phyloP scores from a whole-genome alignment of 768 basidiomycete genomes.

The Mrakia frigida region DNA sequence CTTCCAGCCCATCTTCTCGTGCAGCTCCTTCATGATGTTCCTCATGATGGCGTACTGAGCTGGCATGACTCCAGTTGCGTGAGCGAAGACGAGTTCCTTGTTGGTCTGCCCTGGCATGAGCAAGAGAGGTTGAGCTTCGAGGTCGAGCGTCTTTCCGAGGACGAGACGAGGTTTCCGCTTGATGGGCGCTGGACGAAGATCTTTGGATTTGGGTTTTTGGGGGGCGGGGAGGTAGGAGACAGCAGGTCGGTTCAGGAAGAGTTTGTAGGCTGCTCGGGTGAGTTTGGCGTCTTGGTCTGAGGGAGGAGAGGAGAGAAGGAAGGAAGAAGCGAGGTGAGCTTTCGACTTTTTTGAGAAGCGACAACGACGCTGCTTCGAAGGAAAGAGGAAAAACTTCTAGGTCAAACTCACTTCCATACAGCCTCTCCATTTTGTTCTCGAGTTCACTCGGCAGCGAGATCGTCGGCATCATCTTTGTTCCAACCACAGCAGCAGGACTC shows the following conservation, averaged over 20 bases:
- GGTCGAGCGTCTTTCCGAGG: slow-evolving; percentile 23
- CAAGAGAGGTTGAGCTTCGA: slow-evolving; percentile 22
- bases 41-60: slow-evolving; percentile 29
- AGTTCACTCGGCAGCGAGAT: slow-evolving; percentile 29
- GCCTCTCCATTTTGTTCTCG: slow-evolving; percentile 31
- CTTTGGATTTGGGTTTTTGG: neutral
- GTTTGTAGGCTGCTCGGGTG: slow-evolving; percentile 16
- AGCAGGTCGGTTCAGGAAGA: slow-evolving; percentile 17
- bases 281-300: slow-evolving; percentile 19
- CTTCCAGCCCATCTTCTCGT: slow-evolving; percentile 26
- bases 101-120: slow-evolving; percentile 25
- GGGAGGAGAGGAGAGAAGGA: neutral
- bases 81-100: slow-evolving; percentile 27
- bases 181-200: slow-evolving; percentile 16
- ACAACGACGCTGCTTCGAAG: neutral
- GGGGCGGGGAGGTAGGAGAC: neutral
- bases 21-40: slow-evolving; percentile 28
- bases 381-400: neutral
- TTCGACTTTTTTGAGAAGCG: neutral
- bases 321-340: neutral
- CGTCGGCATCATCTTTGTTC: slow-evolving; percentile 24
- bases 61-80: slow-evolving; percentile 24
- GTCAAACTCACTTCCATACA: slow-evolving; percentile 11
- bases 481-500: slow-evolving; percentile 28
- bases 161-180: slow-evolving; percentile 7